These are phyloP conservation scores for Corylus heterophylla DNA, from an alignment of 306 rosid genomes.

Conservation along the genomic window DNA sequence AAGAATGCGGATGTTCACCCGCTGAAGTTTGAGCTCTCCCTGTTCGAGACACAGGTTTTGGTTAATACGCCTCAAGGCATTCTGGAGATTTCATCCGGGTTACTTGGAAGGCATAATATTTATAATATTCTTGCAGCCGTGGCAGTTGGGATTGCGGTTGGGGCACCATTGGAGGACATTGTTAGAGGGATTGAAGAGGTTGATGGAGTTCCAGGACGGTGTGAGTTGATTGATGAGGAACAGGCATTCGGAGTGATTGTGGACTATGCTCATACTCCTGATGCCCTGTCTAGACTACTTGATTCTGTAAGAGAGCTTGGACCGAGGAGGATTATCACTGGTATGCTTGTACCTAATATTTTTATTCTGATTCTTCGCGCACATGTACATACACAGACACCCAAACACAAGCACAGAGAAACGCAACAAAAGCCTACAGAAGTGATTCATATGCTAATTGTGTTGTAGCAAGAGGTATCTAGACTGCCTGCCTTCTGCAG, in stretches of 20 bases:
- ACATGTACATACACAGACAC: not conserved
- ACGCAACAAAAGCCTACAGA: not conserved
- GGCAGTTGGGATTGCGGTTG: slow-evolving; percentile 94
- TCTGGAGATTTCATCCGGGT: slow-evolving; percentile 90
- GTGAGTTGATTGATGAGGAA: slow-evolving; percentile 94
- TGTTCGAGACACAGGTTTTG: slow-evolving; percentile 96
- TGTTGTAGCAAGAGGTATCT: not conserved
- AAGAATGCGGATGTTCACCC: slow-evolving; percentile 87
- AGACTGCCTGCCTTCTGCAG: not conserved
- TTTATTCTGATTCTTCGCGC: not conserved
- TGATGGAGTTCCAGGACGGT: slow-evolving; percentile 94
- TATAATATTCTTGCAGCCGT: slow-evolving; percentile 93
- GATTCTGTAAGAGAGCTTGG: slow-evolving; percentile 95
- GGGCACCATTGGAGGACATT: slow-evolving; percentile 94
- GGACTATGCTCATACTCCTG: slow-evolving; percentile 93
- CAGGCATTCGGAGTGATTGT: slow-evolving; percentile 94
- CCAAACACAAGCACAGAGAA: not conserved
- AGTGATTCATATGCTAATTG: slow-evolving; percentile 19
- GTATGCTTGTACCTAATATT: slow-evolving; percentile 42
- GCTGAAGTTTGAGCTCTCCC: slow-evolving; percentile 79
- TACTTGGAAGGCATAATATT: slow-evolving; percentile 88
- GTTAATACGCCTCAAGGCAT: slow-evolving; percentile 90
- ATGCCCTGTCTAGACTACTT: slow-evolving; percentile 84
- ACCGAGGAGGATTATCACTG: slow-evolving; percentile 82
- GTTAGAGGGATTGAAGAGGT: slow-evolving; percentile 98